A percentile compares a stretch with the other conserved stretches of the same genome.
These are phyloP conservation scores for Erigeron philadelphicus DNA, from an alignment of 140 eudicot genomes.

Conservation along the genomic window DNA sequence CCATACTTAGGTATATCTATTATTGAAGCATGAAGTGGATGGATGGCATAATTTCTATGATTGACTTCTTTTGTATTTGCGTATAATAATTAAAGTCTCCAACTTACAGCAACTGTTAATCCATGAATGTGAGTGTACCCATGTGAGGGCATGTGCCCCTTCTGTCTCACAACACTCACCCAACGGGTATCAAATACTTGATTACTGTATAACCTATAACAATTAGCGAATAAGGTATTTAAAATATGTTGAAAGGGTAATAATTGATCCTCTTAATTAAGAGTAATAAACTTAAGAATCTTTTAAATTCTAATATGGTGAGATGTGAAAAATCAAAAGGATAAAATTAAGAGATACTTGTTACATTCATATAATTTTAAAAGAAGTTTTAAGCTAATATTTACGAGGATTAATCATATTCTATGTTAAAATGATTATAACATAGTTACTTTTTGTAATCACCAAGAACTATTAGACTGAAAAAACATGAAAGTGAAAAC, in stretches of 20 bases:
- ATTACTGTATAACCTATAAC: neutral
- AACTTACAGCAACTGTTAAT: slow-evolving; percentile 21
- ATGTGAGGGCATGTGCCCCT: slow-evolving; percentile 35
- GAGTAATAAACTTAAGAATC: too few species aligned
- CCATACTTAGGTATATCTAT: slow-evolving; percentile 24
- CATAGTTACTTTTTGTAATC: neutral
- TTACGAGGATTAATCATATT: too few species aligned
- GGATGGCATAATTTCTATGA: slow-evolving; percentile 18
- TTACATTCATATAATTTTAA: too few species aligned
- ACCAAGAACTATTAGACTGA: neutral
- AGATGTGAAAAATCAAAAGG: too few species aligned
- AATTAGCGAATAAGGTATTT: neutral
- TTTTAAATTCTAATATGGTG: too few species aligned
- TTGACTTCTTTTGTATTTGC: slow-evolving; percentile 15
- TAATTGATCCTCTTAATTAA: too few species aligned
- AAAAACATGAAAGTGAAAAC: neutral
- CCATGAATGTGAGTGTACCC: slow-evolving; percentile 27
- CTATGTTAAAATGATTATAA: too few species aligned
- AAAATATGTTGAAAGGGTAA: neutral
- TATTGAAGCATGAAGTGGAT: slow-evolving; percentile 30
- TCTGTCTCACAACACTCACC: slow-evolving; percentile 11
- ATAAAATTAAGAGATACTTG: too few species aligned
- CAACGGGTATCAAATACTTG: slow-evolving; percentile 18
- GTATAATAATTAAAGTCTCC: slow-evolving; percentile 17
- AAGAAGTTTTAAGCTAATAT: too few species aligned